Base-by-base conservation (phyloP, 2,329 filamentous ascomycete species). In the Zymoseptoria pseudotritici region DNA sequence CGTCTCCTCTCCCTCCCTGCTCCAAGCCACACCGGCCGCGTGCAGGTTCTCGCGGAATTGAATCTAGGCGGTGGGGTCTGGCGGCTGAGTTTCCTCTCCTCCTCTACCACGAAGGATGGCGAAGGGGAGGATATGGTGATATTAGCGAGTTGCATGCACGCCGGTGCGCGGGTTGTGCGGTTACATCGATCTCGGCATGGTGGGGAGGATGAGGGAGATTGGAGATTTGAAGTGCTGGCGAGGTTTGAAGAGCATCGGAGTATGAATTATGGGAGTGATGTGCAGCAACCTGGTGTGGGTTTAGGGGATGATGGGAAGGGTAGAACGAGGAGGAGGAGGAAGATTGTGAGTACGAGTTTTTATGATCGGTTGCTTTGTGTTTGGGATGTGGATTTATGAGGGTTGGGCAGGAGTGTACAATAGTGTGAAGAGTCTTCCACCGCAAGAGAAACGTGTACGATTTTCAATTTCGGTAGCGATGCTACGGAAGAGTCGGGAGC, bases 71-170 rank as follows among this genome's bases (percentile, higher is more conserved):
- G 89, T 22, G 92, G 92, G 1, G 93, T 97, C 2, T 99, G 94
- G 91, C 81, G 93, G 59, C 72, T 97, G 58, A 89, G 89, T 70
- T 67, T 88, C 49, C 75, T 91, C 9, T 42, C 36, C 11, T 42
- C 10, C 11, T 2, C 36, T 13, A 6, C 11, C 4, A 17, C 11
- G 4, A 5, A 13, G 17, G 36, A 4, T 17, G 36, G 9, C 4
- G 31, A 17, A 17, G 11, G 4, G 10, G 36, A 17, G 36, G 36
- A 42, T 19, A 78, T 78, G 54, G 72, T 80, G 52, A 76, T 95
- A n/a, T 77, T 97, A 50, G 92, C 87, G 17, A 96, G 91, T 53
- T 97, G 94, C 71, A 97, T 97, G 93, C 89, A 97, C 77, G 90
- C 89, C 2, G 94, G 94, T 0, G 81, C 85, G 9, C 83, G 87